Evolutionary conservation across 495 filamentous ascomycete genomes (phyloP), one percentile per base, ranked within the genome.

Genomic region (Bacidia gigantensis): DNA sequence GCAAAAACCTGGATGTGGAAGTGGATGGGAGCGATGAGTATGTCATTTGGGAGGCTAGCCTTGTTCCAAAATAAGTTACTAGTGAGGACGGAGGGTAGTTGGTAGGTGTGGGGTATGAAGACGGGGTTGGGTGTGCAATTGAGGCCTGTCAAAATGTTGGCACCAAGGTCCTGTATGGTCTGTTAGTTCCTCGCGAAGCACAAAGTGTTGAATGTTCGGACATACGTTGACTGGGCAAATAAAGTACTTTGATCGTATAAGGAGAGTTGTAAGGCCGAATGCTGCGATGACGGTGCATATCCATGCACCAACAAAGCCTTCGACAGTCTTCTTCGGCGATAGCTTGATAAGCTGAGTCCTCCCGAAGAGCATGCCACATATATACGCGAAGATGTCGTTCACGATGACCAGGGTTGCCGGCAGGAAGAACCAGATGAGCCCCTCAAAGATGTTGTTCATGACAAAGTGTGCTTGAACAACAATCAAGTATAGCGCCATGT

Each of bases 381-480:
- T 77, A 62, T 99, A 99, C 63, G 93, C 93, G 62, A 95, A 97
- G 55, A 97, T 99, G 66, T 99, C 93, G 62, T 99, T 99, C 35
- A 86, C 95, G 62, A 97, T 95, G 60, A 99, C 93, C 51, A 99
- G 76, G 24, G 86, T 83, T 2, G 87, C 89, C 1, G 93, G 93
- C 43, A 99, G 73, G 77, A 99, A 96, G 75, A 99, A 97, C 93
- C 93, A 99, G 65, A 99, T 92, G 87, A 99, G 88, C 67, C 93
- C 93, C 70, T 99, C 93, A 65, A 99, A 90, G 54, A 97, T 83
- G 68, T 97, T 99, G 74, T 99, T 97, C 85, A 99, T 96, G 67
- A 99, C 87, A 63, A 99, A 99, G 67, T 99, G 93, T 21, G 93
- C 88, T 65, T 99, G 93, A 11, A 95, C 87, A 22, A 96, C 89